These are phyloP conservation scores for Eucommia ulmoides DNA, from an alignment of 257 asterid species.

Conservation along the genomic window DNA sequence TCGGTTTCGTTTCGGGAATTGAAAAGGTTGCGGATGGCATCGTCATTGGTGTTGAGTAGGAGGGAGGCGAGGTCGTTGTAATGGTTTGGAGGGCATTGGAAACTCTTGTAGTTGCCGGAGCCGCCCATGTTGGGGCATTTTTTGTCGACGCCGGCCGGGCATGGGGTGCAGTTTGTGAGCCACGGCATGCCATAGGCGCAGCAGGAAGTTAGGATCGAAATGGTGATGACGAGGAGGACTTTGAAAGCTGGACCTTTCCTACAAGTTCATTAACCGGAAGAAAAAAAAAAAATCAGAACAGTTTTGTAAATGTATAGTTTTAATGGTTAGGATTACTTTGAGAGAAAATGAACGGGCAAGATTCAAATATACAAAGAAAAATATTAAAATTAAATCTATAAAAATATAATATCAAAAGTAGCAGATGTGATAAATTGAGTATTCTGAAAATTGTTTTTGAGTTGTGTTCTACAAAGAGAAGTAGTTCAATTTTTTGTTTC, in stretches of 20 bases:
- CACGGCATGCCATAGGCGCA: conserved; percentile 81
- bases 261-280: too few species aligned
- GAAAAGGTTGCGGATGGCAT: conserved; percentile 82
- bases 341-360: too few species aligned
- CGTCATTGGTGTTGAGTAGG: conserved; percentile 77
- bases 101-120: conserved; percentile 73
- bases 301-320: too few species aligned
- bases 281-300: too few species aligned
- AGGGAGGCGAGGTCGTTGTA: conserved; percentile 93
- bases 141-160: conserved; percentile 42
- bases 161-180: conserved; percentile 66
- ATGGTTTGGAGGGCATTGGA: conserved; percentile 65
- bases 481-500: too few species aligned
- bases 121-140: conserved; percentile 68
- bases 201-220: conserved; percentile 74
- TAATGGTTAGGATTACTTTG: too few species aligned
- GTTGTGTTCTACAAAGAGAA: too few species aligned
- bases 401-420: too few species aligned
- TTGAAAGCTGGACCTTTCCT: conserved; percentile 80
- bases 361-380: too few species aligned
- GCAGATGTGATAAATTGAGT: too few species aligned
- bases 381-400: too few species aligned
- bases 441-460: too few species aligned
- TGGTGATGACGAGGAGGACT: conserved; percentile 49
- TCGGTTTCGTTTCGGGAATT: conserved; percentile 32